These are phyloP conservation scores for Aspergillus avenaceus DNA, from an alignment of 495 filamentous ascomycete species.

Conservation along the genomic window DNA sequence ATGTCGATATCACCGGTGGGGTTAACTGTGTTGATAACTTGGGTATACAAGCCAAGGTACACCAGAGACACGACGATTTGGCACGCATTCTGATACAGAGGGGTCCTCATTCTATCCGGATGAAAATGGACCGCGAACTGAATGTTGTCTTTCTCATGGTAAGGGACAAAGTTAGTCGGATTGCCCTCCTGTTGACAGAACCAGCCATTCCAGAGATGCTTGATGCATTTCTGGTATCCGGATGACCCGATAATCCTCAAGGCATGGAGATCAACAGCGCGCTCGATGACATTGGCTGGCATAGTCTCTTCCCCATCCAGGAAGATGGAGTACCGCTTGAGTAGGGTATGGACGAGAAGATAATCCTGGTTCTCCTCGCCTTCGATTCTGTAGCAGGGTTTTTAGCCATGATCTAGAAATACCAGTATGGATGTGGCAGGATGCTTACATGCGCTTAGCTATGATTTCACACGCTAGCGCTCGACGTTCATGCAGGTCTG, in stretches of 20 bases:
- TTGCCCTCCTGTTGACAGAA: slow-evolving; percentile 90
- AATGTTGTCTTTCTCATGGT: slow-evolving; percentile 69
- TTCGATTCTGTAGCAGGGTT: slow-evolving; percentile 60
- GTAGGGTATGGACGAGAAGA: slow-evolving; percentile 74
- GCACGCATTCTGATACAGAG: slow-evolving; percentile 84
- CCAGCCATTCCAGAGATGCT: slow-evolving; percentile 92
- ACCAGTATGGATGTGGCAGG: not conserved
- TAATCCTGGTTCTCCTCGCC: slow-evolving; percentile 69
- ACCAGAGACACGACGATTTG: slow-evolving; percentile 81
- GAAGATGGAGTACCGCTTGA: slow-evolving; percentile 86
- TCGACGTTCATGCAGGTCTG: slow-evolving; percentile 73
- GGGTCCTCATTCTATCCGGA: slow-evolving; percentile 88
- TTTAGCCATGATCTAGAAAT: slow-evolving; percentile 1
- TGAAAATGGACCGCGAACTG: slow-evolving; percentile 78
- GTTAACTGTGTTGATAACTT: slow-evolving; percentile 90
- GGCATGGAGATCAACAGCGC: slow-evolving; percentile 88
- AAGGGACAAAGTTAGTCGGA: slow-evolving; percentile 79
- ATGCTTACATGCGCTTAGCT: slow-evolving; percentile 75
- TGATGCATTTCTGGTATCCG: slow-evolving; percentile 94
- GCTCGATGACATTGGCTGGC: slow-evolving; percentile 84
- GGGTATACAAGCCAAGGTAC: slow-evolving; percentile 81
- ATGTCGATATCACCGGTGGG: slow-evolving; percentile 72
- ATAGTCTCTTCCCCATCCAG: slow-evolving; percentile 63
- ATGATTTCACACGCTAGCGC: slow-evolving; percentile 89
- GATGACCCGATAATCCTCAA: slow-evolving; percentile 80